phyloP scores from a whole-genome alignment of 2,329 filamentous ascomycete genomes.

The Cladophialophora exuberans region DNA sequence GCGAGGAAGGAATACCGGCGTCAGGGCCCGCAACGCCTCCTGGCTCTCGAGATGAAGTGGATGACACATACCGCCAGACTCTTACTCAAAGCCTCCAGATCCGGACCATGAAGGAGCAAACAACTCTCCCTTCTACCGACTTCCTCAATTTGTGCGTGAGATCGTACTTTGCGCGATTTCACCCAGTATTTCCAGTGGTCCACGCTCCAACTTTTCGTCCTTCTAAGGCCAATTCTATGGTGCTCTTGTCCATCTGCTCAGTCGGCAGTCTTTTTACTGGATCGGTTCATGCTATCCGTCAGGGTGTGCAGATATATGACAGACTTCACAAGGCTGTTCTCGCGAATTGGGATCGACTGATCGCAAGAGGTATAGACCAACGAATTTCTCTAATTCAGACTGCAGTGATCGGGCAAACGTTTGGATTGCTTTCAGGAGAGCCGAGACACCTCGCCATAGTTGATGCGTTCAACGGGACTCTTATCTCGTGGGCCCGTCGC shows the following conservation, averaged over 20 bases:
- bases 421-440: slow-evolving; percentile 36
- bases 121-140: slow-evolving; percentile 26
- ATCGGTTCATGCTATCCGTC: slow-evolving; percentile 35
- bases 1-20: slow-evolving; percentile 14
- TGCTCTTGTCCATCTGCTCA: slow-evolving; percentile 44
- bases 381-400: slow-evolving; percentile 36
- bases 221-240: slow-evolving; percentile 34
- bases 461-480: slow-evolving; percentile 38
- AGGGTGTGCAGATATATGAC: slow-evolving; percentile 38
- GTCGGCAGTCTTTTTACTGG: slow-evolving; percentile 43
- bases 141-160: slow-evolving; percentile 31
- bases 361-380: slow-evolving; percentile 30
- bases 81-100: slow-evolving; percentile 30
- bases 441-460: slow-evolving; percentile 36
- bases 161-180: slow-evolving; percentile 30
- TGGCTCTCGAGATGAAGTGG: slow-evolving; percentile 27
- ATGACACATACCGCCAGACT: slow-evolving; percentile 29
- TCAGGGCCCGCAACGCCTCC: slow-evolving; percentile 27
- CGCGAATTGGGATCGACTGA: slow-evolving; percentile 36
- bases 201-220: slow-evolving; percentile 32
- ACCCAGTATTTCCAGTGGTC: slow-evolving; percentile 29
- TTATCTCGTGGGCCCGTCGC: slow-evolving; percentile 37
- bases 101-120: slow-evolving; percentile 23
- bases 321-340: slow-evolving; percentile 39
- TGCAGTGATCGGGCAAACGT: slow-evolving; percentile 38